A percentile compares a stretch with the other conserved stretches of the same genome.
Conservation (phyloP, 192 early-diverging fungal species). For the Coemansia sp. region DNA sequence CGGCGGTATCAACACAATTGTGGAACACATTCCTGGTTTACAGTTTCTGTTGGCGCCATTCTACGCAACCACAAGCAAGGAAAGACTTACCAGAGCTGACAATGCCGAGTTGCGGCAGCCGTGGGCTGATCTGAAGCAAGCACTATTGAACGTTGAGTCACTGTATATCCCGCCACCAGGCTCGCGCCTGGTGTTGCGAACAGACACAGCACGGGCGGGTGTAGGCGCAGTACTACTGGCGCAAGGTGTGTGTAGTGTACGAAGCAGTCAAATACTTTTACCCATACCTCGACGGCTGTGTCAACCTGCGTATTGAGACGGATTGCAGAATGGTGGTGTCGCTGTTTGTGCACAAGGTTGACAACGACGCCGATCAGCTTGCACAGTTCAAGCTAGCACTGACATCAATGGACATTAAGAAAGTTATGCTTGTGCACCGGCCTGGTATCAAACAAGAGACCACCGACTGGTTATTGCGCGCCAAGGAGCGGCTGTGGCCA, state of each 20-base stretch:
- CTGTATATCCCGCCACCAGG: constrained; percentile 26
- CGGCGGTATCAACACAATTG: constrained; percentile 24
- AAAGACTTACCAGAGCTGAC: constrained; percentile 1
- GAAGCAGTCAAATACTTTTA: constrained; percentile 27
- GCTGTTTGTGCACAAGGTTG: constrained; percentile 5
- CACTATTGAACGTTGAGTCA: not conserved
- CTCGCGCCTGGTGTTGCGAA: constrained; percentile 15
- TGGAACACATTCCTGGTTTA: constrained; percentile 16
- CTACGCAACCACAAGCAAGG: constrained; percentile 11
- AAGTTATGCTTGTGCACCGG: constrained; percentile 12
- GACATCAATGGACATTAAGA: constrained; percentile 8
- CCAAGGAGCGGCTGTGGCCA: constrained; percentile 1
- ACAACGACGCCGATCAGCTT: constrained; percentile 8
- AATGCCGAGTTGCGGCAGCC: not conserved
- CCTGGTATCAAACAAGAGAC: constrained; percentile 7
- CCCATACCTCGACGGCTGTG: constrained; percentile 25
- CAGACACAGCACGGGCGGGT: constrained; percentile 23
- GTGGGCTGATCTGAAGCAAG: constrained; percentile 14
- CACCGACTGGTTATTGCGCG: constrained; percentile 19
- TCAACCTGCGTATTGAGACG: constrained; percentile 26
- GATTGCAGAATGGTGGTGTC: constrained; percentile 20
- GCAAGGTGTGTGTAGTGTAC: constrained; percentile 19
- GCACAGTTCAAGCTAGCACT: not conserved
- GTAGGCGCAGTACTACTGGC: constrained; percentile 30
- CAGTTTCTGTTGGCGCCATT: constrained; percentile 23